phyloP scores from a whole-genome alignment of 805 yeast species.

The Hagleromyces aurorensis region DNA sequence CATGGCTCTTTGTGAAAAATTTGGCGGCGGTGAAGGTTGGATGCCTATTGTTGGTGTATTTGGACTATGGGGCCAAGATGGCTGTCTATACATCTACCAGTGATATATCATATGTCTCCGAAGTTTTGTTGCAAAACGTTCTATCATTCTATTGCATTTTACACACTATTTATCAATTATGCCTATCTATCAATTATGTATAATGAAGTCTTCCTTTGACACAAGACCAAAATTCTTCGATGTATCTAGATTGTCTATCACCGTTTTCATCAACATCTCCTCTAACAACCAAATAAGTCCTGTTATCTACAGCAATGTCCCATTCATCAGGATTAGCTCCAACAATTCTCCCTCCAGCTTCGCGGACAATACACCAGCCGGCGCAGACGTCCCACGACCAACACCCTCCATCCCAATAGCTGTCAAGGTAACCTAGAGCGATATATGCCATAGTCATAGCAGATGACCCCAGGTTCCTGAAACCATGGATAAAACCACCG shows the following conservation, averaged over 20 bases:
- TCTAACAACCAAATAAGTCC: constrained; percentile 49
- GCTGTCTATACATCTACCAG: constrained; percentile 51
- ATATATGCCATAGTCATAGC: constrained; percentile 54
- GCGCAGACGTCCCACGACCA: constrained; percentile 69
- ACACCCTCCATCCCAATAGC: constrained; percentile 66
- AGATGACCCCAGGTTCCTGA: constrained; percentile 55
- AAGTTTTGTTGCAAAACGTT: no score
- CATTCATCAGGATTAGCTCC: constrained; percentile 46
- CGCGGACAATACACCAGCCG: constrained; percentile 54
- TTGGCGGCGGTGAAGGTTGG: constrained; percentile 43
- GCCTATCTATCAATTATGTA: constrained; percentile 2
- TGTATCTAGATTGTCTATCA: constrained; percentile 37
- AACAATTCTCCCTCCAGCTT: constrained; percentile 52
- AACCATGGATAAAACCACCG: constrained; percentile 82
- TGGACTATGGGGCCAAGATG: constrained; percentile 64
- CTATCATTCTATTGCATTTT: neutral
- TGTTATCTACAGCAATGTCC: constrained; percentile 43
- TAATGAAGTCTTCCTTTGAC: constrained; percentile 32
- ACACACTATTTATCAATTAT: constrained; percentile 1
- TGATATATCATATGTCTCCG: constrained; percentile 7
- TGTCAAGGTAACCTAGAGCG: constrained; percentile 52
- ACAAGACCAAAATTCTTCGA: constrained; percentile 45
- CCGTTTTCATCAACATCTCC: constrained; percentile 32
- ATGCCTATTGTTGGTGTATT: constrained; percentile 42
- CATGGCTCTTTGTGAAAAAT: constrained; percentile 24